Base-by-base conservation (phyloP, 176 grass and related monocot species). In the Musa itinerans region DNA sequence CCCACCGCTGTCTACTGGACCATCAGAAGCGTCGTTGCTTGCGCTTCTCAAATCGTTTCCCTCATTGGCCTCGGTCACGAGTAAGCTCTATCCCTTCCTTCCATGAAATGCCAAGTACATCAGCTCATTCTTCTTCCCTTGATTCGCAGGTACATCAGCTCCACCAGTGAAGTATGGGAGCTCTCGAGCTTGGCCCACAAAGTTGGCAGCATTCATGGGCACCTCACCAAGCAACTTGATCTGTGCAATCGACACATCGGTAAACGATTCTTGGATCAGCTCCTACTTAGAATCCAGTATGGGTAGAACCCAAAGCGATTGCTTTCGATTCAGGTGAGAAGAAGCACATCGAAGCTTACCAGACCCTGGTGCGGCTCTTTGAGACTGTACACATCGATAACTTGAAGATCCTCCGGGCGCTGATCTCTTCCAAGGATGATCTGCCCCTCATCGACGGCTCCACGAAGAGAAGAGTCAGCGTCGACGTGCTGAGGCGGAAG, bases 101-200 rank as follows among this genome's bases (percentile, higher is more conserved):
- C 22, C 25, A 4, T 17, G 13, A 24, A 50, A 54, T 63, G 2
- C 57, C 57, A 14, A 26, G 51, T 16, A 3, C 65, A 51, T 66
- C 66, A n/a, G 58, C 23, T 79, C 3, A 79, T 50, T 10, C 25
- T 65, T 56, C 23, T 76, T 27, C 1, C 2, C 20, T 50, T 29
- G 63, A 73, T 66, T 12, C 14, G 2, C 69, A 87, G 85, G 70
- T 73, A 83, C 76, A 80, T 87, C 49, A 71, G 29, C 10, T 70
- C 85, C 57, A 80, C 85, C 48, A 83, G 81, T 16, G 85, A 87
- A 56, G 72, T 72, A 53, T 87, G 85, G 85, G 85, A 87, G 26
- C 76, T 87, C 50, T 87, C 85, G 7, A 87, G 81, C 63, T 77
- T 87, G 69, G 76, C 85, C 23, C 85, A 87, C 72, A 87, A 87